Evolutionary conservation across 352 stramenopile species (phyloP), one percentile per base, ranked within the genome.

Genomic region (Phytophthora quininea): DNA sequence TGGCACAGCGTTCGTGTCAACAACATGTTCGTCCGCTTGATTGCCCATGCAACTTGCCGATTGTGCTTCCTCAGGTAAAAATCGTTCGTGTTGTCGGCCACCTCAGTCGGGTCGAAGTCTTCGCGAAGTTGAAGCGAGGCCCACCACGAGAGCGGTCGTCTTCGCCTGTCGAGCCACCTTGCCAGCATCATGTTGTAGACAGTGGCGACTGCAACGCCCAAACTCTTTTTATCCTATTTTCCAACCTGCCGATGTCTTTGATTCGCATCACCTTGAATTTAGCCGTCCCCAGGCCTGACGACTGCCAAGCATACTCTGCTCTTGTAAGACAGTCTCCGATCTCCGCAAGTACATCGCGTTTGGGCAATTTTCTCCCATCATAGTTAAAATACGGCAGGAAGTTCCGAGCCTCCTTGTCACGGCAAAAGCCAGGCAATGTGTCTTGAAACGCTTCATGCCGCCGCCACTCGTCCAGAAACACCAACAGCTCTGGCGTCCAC

Each of bases 171-270:
- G 33, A 79, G 77, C 79, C 79, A 86, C 35, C 77, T 69, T 58
- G 71, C 77, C 10, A 86, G 40, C 50, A 79, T 84, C 64, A 84
- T 78, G 30, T 75, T 72, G 59, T 86, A 85, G 27, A 83, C 47
- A 11, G 85, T 51, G 54, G 84, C 59, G 6, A 80, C 69, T 19
- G 82, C 58, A 1, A 38, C 49, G 0, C 47, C 51, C 2, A 89
- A 64, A 31, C 56, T 59, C 9, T 62, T n/a, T 89, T 89, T 49
- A 89, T 80, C 19, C 67, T 76, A 19, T 60, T 72, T 46, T 89
- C 80, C 2, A 89, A 32, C 4, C 30, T 31, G 0, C 77, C 80
- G 1, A 89, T 61, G 8, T 76, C 66, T 61, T 77, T 24, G 47
- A 86, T 77, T 12, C 54, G 57, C 47, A 86, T 77, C 1, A 33